A percentile compares a stretch with the other conserved stretches of the same genome.
Conservation (phyloP, 352 stramenopile species). For the Pythium guiyangense region DNA sequence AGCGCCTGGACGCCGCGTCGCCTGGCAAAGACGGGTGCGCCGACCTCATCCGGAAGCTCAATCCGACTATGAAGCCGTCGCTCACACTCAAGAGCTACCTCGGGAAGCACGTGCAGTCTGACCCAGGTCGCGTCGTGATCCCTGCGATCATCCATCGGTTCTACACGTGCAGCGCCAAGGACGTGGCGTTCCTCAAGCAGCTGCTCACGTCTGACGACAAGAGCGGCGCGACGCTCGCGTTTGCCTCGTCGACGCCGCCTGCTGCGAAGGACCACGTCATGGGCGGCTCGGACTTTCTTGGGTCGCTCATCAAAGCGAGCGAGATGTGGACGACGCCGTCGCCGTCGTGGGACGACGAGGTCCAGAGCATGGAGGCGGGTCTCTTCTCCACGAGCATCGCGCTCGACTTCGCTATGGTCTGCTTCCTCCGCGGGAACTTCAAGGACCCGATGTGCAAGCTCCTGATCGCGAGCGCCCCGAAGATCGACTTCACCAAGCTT, state of each 20-base stretch:
- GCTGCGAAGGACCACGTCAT: conserved; percentile 10
- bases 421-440: conserved; percentile 15
- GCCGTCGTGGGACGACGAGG: conserved; percentile 16
- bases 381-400: conserved; percentile 13
- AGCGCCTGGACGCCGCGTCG: neutral
- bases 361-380: conserved; percentile 1
- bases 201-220: neutral
- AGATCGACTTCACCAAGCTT: neutral
- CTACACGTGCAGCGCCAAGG: neutral
- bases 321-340: conserved; percentile 22
- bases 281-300: conserved; percentile 13
- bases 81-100: neutral
- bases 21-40: neutral
- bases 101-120: neutral
- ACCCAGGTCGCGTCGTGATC: conserved; percentile 2
- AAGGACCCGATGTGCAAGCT: conserved; percentile 9
- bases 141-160: conserved; percentile 9
- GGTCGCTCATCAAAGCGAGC: conserved; percentile 20
- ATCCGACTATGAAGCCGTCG: too few relatives aligned
- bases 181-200: conserved; percentile 3
- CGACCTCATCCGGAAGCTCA: too few relatives aligned
- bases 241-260: neutral
- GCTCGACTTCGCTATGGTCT: conserved; percentile 10
- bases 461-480: neutral
- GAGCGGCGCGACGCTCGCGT: neutral